These are phyloP conservation scores for Epichloe coenophiala DNA, from an alignment of 2,329 filamentous ascomycete species.

Conservation along the genomic window DNA sequence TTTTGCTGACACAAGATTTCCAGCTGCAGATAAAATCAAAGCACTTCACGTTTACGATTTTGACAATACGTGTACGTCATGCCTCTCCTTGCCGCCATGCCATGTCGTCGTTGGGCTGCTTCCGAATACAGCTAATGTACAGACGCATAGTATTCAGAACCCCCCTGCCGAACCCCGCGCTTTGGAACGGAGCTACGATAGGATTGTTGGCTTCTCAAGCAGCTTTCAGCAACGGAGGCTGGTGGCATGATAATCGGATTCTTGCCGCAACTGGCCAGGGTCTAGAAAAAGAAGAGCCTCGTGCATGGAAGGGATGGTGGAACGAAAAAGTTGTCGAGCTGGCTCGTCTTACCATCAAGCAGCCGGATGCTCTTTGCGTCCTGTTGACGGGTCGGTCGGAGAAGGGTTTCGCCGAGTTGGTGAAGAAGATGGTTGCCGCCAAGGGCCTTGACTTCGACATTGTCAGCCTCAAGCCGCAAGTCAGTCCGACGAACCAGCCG, in stretches of 20 bases:
- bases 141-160: slow-evolving; percentile 65
- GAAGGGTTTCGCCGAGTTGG: slow-evolving; percentile 58
- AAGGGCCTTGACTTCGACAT: slow-evolving; percentile 80
- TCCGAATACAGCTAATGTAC: background rate
- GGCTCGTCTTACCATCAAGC: slow-evolving; percentile 65
- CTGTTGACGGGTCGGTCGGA: slow-evolving; percentile 81
- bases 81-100: background rate
- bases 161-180: slow-evolving; percentile 77
- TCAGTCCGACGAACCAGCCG: slow-evolving; percentile 64
- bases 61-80: slow-evolving; percentile 68
- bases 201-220: slow-evolving; percentile 65
- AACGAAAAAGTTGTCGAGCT: slow-evolving; percentile 81
- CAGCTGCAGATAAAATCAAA: slow-evolving; percentile 55
- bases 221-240: slow-evolving; percentile 69
- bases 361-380: slow-evolving; percentile 74
- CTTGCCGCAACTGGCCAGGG: slow-evolving; percentile 78
- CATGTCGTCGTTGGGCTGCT: background rate
- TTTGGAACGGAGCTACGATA: slow-evolving; percentile 73
- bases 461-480: slow-evolving; percentile 72
- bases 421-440: slow-evolving; percentile 68
- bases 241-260: slow-evolving; percentile 92
- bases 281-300: slow-evolving; percentile 64
- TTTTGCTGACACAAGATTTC: background rate
- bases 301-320: slow-evolving; percentile 90
- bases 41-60: slow-evolving; percentile 92